A percentile compares a stretch with the other conserved stretches of the same genome.
These are phyloP conservation scores for Pseudogymnoascus sp. DNA, from an alignment of 2,329 filamentous ascomycete species.

Conservation along the genomic window DNA sequence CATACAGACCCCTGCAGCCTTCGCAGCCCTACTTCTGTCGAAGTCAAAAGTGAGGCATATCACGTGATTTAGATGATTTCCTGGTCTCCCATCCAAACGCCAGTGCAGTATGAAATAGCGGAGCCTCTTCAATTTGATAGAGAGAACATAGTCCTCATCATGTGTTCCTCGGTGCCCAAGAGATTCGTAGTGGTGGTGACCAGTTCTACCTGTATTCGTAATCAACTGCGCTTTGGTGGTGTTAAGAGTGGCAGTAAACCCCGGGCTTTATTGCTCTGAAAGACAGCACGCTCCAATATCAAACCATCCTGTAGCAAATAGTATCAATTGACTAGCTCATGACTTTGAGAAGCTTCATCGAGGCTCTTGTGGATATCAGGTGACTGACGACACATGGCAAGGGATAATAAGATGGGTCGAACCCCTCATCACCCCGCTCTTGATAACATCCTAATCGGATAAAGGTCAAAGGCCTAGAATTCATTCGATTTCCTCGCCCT, in stretches of 20 bases:
- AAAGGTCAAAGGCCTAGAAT: not conserved
- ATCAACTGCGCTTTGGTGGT: not conserved
- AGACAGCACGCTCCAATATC: not conserved
- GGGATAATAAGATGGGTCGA: not conserved
- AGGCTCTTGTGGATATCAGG: not conserved
- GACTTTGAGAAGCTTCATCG: not conserved
- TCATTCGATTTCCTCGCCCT: not conserved
- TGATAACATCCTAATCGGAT: conserved; percentile 8
- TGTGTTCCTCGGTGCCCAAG: not conserved
- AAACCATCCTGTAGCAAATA: not conserved
- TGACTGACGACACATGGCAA: not conserved
- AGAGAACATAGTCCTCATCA: not conserved
- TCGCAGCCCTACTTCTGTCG: not conserved
- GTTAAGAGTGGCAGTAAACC: not conserved
- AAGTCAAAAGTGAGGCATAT: not conserved
- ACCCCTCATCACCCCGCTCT: conserved; percentile 8
- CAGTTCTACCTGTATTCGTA: not conserved
- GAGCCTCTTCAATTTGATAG: not conserved
- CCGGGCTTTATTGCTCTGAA: not conserved
- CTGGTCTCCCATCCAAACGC: not conserved
- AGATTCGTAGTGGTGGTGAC: not conserved
- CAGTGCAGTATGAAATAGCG: too few relatives aligned
- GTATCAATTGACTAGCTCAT: not conserved
- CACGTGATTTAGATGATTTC: not conserved
- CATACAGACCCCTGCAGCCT: not conserved